These are phyloP conservation scores for Coemansia sp. DNA, from an alignment of 192 early-diverging fungal species.

Conservation along the genomic window DNA sequence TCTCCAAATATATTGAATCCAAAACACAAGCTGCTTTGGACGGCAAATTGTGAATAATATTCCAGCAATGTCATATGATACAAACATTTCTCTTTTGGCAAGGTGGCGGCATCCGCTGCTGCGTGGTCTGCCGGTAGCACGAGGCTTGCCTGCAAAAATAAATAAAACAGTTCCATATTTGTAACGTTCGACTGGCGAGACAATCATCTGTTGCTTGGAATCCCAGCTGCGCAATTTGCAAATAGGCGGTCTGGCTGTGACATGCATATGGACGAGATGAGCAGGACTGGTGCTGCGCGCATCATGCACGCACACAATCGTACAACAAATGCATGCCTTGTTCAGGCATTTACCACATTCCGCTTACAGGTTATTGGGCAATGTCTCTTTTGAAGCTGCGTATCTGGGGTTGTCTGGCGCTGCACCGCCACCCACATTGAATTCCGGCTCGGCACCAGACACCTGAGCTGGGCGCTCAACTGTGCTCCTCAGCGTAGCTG, in stretches of 20 bases:
- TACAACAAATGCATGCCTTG: background rate
- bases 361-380: background rate
- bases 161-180: background rate
- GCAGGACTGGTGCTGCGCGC: background rate
- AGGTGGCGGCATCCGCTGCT: background rate
- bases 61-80: background rate
- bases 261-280: background rate
- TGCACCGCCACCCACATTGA: background rate
- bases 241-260: background rate
- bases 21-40: background rate
- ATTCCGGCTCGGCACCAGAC: background rate
- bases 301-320: slow-evolving; percentile 1
- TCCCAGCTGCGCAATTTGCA: background rate
- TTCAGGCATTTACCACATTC: slow-evolving; percentile 1
- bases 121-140: background rate
- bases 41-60: background rate
- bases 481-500: background rate
- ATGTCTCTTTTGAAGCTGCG: background rate
- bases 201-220: background rate
- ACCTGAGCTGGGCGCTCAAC: background rate
- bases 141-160: background rate
- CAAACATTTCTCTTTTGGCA: background rate
- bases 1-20: no score
- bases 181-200: background rate
- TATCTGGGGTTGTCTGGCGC: background rate